A percentile compares a stretch with the other conserved stretches of the same genome.
Evolutionary conservation across 345 rosid species (phyloP).

Genomic region (Hibiscus mutabilis): DNA sequence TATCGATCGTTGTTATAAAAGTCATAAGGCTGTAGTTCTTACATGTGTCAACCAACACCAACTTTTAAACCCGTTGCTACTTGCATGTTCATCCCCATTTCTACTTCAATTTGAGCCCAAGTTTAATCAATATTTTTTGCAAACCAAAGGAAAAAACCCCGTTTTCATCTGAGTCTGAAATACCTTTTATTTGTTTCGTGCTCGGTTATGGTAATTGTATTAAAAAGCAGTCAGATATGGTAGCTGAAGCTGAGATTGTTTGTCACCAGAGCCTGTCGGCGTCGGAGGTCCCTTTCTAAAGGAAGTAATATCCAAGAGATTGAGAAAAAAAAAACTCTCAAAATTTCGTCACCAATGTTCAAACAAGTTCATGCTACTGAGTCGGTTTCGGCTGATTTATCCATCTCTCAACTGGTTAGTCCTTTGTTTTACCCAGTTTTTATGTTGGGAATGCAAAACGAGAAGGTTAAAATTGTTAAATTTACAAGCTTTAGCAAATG

Average conservation of each 20-base stretch:
- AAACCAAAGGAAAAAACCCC: too few species aligned
- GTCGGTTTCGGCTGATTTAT: constrained; percentile 31
- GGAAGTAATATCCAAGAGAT: constrained; percentile 24
- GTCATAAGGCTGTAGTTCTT: constrained; percentile 15
- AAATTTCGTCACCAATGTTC: constrained; percentile 25
- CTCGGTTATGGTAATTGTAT: too few species aligned
- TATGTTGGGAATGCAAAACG: not conserved
- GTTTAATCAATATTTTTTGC: too few species aligned
- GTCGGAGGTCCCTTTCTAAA: constrained; percentile 34
- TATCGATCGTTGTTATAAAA: not conserved
- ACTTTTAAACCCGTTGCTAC: not conserved
- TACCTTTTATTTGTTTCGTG: too few species aligned
- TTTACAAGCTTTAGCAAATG: too few species aligned
- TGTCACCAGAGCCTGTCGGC: constrained; percentile 43
- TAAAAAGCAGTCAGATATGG: not conserved
- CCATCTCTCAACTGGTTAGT: constrained; percentile 39
- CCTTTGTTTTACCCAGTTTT: not conserved
- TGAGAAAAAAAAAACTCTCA: constrained; percentile 15
- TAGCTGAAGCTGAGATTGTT: constrained; percentile 52
- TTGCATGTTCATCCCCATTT: too few species aligned
- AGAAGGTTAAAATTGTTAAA: not conserved
- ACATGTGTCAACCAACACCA: constrained; percentile 33
- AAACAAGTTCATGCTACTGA: constrained; percentile 31
- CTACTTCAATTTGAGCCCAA: too few species aligned
- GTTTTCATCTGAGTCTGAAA: too few species aligned